phyloP scores from a whole-genome alignment of 208 protist genomes.

The Leishmania gerbilli region DNA sequence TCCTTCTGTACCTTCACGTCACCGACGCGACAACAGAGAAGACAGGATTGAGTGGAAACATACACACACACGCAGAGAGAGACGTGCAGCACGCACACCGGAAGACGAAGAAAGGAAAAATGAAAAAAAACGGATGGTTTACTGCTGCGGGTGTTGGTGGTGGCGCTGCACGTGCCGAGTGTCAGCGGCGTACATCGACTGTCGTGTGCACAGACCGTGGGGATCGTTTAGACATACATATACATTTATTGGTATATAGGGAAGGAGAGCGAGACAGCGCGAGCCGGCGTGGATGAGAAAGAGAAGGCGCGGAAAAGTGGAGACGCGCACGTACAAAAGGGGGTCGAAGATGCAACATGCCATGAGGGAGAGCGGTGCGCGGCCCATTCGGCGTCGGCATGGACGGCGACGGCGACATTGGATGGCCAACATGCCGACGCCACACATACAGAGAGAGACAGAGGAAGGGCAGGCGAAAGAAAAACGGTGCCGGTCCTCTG shows the following conservation, averaged over 20 bases:
- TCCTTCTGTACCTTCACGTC: not conserved
- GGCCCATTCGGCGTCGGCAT: not conserved
- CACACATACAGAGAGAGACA: not conserved
- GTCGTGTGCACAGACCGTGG: not conserved
- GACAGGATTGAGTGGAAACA: not conserved
- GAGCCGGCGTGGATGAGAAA: not conserved
- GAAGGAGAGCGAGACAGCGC: not conserved
- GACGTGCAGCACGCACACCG: not conserved
- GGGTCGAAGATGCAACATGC: not conserved
- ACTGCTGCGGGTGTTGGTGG: not conserved
- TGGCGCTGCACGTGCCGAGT: not conserved
- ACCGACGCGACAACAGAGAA: not conserved
- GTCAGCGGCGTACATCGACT: not conserved
- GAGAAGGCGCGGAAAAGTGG: not conserved
- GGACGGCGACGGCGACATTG: not conserved
- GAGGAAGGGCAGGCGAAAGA: not conserved
- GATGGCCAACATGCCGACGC: not conserved
- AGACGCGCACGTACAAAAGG: not conserved
- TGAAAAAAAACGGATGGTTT: not conserved
- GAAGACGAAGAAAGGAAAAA: not conserved
- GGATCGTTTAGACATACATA: not conserved
- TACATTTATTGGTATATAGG: not conserved
- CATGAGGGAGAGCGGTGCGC: not conserved
- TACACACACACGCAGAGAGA: not conserved
- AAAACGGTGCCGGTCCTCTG: not conserved